Base-by-base conservation (phyloP, 768 basidiomycete species). In the Amanita fuliginea region DNA sequence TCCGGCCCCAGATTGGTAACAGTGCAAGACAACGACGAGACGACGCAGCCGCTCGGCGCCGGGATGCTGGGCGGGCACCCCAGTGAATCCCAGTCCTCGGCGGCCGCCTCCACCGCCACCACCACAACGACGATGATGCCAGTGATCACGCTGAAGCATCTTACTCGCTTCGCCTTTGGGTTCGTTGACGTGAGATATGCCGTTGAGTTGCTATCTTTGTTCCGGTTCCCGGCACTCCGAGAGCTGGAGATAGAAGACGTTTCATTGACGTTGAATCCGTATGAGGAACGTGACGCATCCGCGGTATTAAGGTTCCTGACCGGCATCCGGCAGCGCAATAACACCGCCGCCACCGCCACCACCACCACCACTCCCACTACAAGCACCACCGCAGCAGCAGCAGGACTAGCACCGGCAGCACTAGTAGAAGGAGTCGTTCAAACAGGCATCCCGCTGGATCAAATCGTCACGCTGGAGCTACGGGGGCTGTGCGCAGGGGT, bases 161-260 rank as follows among this genome's bases (percentile, higher is more conserved):
- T 74, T 42, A 62, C 56, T 5, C 53, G 58, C 24, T 63, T 75
- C 43, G 59, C 62, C 32, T 61, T 74, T 46, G 75, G 74, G n/a
- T 73, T 73, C 53, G 57, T 71, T 41, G 70, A 75, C 48, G 62
- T 63, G 42, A 57, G 62, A 14, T 67, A 72, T 49, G 68, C 68
- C 11, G 54, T 67, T 13, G 46, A 64, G 30, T 55, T 76, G 13
- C 58, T 76, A 30, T 67, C 69, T 11, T 49, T 59, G 13, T 63
- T 80, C 49, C 49, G 43, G 11, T 42, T 74, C 11, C 74, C 75
- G 1, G 53, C 57, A 3, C 57, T 80, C 11, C 47, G 55, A 6
- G 56, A 59, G 6, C 54, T 80, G 11, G 56, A 60, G 11, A 50
- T 80, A 19, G 77, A 80, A 56, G 76, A 77, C 52, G 62, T 78